Evolutionary conservation across 2,329 filamentous ascomycete genomes (phyloP).

Genomic region (Eutypella sp.): DNA sequence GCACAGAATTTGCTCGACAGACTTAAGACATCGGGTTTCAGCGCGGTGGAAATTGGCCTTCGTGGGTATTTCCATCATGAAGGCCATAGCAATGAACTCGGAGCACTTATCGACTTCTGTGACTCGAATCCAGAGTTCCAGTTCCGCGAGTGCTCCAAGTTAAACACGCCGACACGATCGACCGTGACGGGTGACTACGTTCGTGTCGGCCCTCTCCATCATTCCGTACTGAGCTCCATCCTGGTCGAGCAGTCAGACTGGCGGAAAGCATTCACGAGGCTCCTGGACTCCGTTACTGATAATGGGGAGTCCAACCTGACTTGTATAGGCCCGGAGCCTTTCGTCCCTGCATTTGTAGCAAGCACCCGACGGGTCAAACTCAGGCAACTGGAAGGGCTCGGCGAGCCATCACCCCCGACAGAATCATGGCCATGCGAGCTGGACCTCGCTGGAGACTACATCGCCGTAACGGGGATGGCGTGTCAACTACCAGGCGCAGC

Average conservation of each 20-base stretch:
- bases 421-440: neutral
- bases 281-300: neutral
- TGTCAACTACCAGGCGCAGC: slow-evolving; percentile 28
- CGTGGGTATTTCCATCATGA: neutral
- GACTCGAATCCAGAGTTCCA: neutral
- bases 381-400: no score
- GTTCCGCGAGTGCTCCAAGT: neutral
- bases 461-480: slow-evolving; percentile 35
- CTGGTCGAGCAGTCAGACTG: neutral
- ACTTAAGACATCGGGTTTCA: neutral
- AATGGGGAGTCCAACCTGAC: neutral
- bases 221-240: neutral
- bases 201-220: neutral
- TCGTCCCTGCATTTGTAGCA: no score
- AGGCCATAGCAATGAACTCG: neutral
- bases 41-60: neutral
- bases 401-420: neutral
- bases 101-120: neutral
- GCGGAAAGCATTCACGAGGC: neutral
- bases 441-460: neutral
- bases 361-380: no score
- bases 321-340: neutral
- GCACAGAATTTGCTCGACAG: neutral
- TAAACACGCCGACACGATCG: neutral
- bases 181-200: neutral